A percentile compares a stretch with the other conserved stretches of the same genome.
phyloP scores from a whole-genome alignment of 345 rosid species.

The Salix brachista region DNA sequence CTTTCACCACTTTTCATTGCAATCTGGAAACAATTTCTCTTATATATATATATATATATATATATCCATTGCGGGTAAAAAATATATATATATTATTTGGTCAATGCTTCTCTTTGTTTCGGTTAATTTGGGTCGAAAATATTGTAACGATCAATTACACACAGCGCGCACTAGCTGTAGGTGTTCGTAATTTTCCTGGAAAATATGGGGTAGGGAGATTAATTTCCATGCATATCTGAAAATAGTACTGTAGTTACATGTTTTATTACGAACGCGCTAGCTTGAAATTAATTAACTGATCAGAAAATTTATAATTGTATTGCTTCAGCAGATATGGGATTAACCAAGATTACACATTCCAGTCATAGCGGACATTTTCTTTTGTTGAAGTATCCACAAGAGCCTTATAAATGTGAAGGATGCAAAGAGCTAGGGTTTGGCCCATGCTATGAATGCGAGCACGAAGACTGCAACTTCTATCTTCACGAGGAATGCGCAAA shows the following conservation, averaged over 20 bases:
- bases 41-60: too few relatives aligned
- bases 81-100: neutral
- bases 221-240: neutral
- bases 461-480: neutral
- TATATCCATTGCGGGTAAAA: neutral
- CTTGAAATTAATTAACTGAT: neutral
- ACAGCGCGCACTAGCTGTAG: neutral
- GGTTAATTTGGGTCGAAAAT: neutral
- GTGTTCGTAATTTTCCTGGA: neutral
- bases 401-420: neutral
- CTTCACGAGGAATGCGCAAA: conserved; percentile 8
- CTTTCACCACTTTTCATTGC: neutral
- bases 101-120: neutral
- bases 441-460: conserved; percentile 10
- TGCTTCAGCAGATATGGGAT: neutral
- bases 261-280: neutral
- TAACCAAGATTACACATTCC: neutral
- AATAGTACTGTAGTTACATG: neutral
- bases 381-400: neutral
- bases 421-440: conserved; percentile 2
- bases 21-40: neutral
- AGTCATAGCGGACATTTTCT: neutral
- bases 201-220: neutral
- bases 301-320: neutral
- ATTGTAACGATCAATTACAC: neutral